Evolutionary conservation across 2,329 filamentous ascomycete genomes (phyloP).

Genomic region (Salinomyces thailandicus): DNA sequence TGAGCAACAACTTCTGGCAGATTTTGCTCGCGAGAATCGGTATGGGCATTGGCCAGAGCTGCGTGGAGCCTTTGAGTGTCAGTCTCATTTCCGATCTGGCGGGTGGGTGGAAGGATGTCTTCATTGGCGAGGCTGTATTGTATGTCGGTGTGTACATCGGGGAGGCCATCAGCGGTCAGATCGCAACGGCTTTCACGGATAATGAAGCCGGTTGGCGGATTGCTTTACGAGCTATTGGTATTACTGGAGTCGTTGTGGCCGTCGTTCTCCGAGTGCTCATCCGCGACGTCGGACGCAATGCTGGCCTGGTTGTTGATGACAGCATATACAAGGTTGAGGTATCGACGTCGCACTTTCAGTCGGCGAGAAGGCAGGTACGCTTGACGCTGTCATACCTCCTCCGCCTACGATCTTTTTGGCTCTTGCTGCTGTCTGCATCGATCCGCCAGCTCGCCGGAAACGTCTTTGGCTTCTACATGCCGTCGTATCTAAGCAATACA

Average conservation of each 20-base stretch:
- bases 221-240: conserved; percentile 4
- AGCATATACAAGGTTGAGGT: not conserved
- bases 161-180: conserved; percentile 6
- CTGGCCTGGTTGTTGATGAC: conserved; percentile 1
- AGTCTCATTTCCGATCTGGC: conserved; percentile 3
- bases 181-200: conserved; percentile 4
- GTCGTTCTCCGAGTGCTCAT: conserved; percentile 1
- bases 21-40: conserved; percentile 4
- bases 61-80: conserved; percentile 5
- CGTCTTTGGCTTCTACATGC: conserved; percentile 7
- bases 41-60: conserved; percentile 4
- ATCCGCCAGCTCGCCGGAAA: conserved; percentile 3
- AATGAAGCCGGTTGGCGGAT: conserved; percentile 3
- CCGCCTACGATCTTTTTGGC: conserved; percentile 4
- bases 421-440: conserved; percentile 2
- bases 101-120: conserved; percentile 3
- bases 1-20: conserved; percentile 5
- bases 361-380: not conserved
- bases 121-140: conserved; percentile 2
- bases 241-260: conserved; percentile 2
- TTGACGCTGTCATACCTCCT: conserved; percentile 2
- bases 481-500: conserved; percentile 2
- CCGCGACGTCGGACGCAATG: conserved; percentile 1
- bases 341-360: not conserved
- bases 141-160: conserved; percentile 6